These are phyloP conservation scores for Wickerhamomyces sp. DNA, from an alignment of 1,139 yeast genomes.

Conservation along the genomic window DNA sequence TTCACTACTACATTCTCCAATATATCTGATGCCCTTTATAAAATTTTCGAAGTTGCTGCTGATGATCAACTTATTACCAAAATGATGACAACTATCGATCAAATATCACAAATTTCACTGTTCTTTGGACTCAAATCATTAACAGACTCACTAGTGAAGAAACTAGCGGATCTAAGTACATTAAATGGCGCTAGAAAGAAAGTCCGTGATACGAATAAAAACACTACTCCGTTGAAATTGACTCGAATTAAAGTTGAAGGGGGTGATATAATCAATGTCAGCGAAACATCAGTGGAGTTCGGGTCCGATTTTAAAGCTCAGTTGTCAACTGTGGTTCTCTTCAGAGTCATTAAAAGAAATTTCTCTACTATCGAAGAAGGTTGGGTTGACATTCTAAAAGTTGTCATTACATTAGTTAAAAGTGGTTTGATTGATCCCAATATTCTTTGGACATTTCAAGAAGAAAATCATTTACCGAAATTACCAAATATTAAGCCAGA, in stretches of 20 bases:
- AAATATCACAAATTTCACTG: slow-evolving; percentile 72
- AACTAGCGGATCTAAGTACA: slow-evolving; percentile 61
- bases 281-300: slow-evolving; percentile 76
- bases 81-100: slow-evolving; percentile 83
- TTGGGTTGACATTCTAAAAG: slow-evolving; percentile 60
- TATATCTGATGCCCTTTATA: slow-evolving; percentile 64
- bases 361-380: slow-evolving; percentile 30
- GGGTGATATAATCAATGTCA: slow-evolving; percentile 60
- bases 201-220: background rate
- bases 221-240: slow-evolving; percentile 11
- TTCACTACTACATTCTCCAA: slow-evolving; percentile 52
- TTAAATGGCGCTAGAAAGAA: slow-evolving; percentile 31
- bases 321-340: slow-evolving; percentile 77
- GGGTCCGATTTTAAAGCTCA: slow-evolving; percentile 94
- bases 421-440: slow-evolving; percentile 71
- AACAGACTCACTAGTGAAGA: slow-evolving; percentile 60
- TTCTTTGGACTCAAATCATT: slow-evolving; percentile 53
- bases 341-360: slow-evolving; percentile 66
- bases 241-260: slow-evolving; percentile 23
- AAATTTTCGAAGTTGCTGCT: slow-evolving; percentile 79
- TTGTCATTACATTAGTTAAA: slow-evolving; percentile 64
- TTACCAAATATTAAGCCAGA: slow-evolving; percentile 65
- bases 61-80: slow-evolving; percentile 88
- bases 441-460: slow-evolving; percentile 60
- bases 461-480: slow-evolving; percentile 42